Conservation (phyloP, 345 rosid genomes). For the Lumnitzera racemosa region DNA sequence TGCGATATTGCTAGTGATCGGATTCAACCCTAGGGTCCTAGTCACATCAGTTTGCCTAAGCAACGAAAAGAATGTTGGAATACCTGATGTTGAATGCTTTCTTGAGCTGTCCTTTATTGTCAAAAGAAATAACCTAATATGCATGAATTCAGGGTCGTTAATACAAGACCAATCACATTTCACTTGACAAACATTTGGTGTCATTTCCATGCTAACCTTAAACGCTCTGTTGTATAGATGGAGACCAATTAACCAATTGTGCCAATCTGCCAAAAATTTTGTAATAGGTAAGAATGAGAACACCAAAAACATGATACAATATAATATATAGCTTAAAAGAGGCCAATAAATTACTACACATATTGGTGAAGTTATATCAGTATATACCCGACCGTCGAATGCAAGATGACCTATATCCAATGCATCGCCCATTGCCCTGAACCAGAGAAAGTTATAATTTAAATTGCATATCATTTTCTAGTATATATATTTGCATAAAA, state of each 20-base stretch:
- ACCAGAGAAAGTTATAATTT: too few species aligned
- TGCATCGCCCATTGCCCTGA: slow-evolving; percentile 91
- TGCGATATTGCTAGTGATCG: too few species aligned
- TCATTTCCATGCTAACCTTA: slow-evolving; percentile 40
- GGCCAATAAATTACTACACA: too few species aligned
- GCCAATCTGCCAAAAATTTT: slow-evolving; percentile 55
- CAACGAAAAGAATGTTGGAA: not conserved
- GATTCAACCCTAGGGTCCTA: too few species aligned
- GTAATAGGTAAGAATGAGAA: too few species aligned
- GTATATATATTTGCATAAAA: too few species aligned
- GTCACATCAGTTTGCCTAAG: too few species aligned
- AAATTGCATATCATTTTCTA: too few species aligned
- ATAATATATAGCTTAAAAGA: too few species aligned
- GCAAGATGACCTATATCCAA: slow-evolving; percentile 79
- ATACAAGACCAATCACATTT: not conserved
- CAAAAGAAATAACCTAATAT: slow-evolving; percentile 81
- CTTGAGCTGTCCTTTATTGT: slow-evolving; percentile 90
- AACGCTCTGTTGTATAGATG: slow-evolving; percentile 93
- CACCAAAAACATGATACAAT: too few species aligned
- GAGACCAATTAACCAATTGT: slow-evolving; percentile 87
- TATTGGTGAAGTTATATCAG: too few species aligned
- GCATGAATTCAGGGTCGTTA: not conserved
- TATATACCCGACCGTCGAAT: slow-evolving; percentile 74
- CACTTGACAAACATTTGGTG: too few species aligned
- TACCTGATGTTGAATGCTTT: slow-evolving; percentile 93